phyloP scores from a whole-genome alignment of 2,329 filamentous ascomycete genomes.

The Elsinoe batatas region DNA sequence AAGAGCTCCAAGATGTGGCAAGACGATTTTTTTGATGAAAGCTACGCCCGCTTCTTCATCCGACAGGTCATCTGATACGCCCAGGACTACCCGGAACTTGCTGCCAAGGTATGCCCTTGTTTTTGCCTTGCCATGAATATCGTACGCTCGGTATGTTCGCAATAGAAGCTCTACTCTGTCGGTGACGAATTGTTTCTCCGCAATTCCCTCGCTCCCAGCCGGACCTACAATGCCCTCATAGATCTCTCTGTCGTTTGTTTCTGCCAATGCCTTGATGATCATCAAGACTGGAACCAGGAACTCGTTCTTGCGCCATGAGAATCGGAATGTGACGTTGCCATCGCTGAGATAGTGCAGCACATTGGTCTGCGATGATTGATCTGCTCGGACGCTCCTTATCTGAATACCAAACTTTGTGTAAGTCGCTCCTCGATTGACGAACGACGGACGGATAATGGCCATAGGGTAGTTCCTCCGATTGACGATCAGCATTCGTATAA shows the following conservation, averaged over 20 bases:
- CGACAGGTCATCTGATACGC: conserved; percentile 71
- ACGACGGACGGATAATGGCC: conserved; percentile 85
- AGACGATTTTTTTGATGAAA: conserved; percentile 78
- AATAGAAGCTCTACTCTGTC: conserved; percentile 87
- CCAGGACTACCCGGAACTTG: conserved; percentile 83
- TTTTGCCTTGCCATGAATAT: conserved; percentile 68
- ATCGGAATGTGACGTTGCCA: conserved; percentile 92
- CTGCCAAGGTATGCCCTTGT: conserved; percentile 79
- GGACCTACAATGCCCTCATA: conserved; percentile 85
- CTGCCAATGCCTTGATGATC: conserved; percentile 87
- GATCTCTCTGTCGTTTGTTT: conserved; percentile 94
- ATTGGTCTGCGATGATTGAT: conserved; percentile 96
- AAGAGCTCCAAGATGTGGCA: conserved; percentile 82
- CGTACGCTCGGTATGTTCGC: conserved; percentile 86
- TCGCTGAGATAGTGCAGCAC: conserved; percentile 92
- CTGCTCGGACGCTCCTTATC: conserved; percentile 84
- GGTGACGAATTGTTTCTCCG: conserved; percentile 81
- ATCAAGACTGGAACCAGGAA: conserved; percentile 94
- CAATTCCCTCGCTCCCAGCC: conserved; percentile 62
- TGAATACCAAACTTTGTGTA: conserved; percentile 90
- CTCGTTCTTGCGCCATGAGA: conserved; percentile 96
- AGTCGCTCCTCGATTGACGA: conserved; percentile 71
- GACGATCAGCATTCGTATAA: conserved; percentile 84
- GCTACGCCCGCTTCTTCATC: conserved; percentile 86
- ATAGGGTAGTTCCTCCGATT: conserved; percentile 89